Conservation (phyloP, 169 alveolate species). For the Eimeria necatrix region DNA sequence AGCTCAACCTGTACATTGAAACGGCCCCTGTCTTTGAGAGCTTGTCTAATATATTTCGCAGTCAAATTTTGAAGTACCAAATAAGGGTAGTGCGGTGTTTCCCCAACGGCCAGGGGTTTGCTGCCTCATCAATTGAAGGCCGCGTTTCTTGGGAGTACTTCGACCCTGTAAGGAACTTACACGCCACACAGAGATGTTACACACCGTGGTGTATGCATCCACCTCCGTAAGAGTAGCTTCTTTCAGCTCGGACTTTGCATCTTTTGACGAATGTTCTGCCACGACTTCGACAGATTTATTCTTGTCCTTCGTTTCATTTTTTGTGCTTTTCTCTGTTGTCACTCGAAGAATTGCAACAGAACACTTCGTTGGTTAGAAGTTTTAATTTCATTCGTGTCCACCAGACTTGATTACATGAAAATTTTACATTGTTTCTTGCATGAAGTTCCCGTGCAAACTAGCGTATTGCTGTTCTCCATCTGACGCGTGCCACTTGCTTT, state of each 20-base stretch:
- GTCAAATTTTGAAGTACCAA: conserved; percentile 89
- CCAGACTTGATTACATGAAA: no score
- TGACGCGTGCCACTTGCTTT: neutral
- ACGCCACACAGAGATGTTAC: neutral
- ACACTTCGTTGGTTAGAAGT: no score
- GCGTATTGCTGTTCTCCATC: neutral
- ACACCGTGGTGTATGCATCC: neutral
- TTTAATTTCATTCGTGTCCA: no score
- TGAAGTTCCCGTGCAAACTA: no score
- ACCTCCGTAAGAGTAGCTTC: no score
- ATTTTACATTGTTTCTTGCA: no score
- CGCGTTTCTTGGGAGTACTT: conserved; percentile 95
- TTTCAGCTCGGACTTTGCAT: no score
- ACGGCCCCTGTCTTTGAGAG: neutral
- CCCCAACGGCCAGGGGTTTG: conserved; percentile 95
- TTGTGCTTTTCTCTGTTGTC: no score
- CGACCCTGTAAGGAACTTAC: conserved; percentile 85
- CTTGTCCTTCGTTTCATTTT: no score
- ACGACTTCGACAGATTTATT: no score
- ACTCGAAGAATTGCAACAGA: no score
- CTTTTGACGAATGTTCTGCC: no score
- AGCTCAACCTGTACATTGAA: neutral
- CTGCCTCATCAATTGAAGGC: conserved; percentile 96
- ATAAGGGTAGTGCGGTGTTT: conserved; percentile 91
- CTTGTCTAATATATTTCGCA: conserved; percentile 55